Conservation (phyloP, 768 basidiomycete species). For the Leccinellum luteum region DNA sequence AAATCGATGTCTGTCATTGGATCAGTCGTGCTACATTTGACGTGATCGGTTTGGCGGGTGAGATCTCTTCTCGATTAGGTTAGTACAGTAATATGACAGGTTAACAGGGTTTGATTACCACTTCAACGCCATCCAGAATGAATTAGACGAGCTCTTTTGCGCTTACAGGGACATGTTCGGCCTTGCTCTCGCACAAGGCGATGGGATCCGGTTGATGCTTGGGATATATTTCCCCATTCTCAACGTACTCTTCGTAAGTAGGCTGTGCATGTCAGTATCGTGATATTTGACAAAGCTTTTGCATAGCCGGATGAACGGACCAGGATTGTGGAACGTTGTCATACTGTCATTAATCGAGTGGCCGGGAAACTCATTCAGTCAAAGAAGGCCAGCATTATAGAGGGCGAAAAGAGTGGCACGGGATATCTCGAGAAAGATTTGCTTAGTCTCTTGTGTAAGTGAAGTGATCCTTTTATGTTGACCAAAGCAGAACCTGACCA, state of each 20-base stretch:
- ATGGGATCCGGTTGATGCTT: conserved; percentile 43
- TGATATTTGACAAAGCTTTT: conserved; percentile 1
- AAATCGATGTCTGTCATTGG: conserved; percentile 78
- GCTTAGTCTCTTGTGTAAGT: conserved; percentile 71
- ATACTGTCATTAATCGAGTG: conserved; percentile 60
- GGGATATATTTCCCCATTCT: conserved; percentile 59
- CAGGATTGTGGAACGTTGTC: conserved; percentile 52
- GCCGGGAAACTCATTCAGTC: conserved; percentile 76
- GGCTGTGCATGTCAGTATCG: neutral
- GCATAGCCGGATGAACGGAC: conserved; percentile 53
- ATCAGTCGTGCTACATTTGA: conserved; percentile 84
- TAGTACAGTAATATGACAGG: neutral
- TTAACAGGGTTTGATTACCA: conserved; percentile 76
- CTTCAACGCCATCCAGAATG: conserved; percentile 79
- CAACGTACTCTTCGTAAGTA: conserved; percentile 54
- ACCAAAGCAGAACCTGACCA: conserved; percentile 5
- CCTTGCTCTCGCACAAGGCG: conserved; percentile 58
- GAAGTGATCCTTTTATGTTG: conserved; percentile 29
- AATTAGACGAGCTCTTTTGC: conserved; percentile 71
- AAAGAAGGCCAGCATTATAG: conserved; percentile 71
- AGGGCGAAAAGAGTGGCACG: conserved; percentile 52
- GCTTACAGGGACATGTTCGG: conserved; percentile 89
- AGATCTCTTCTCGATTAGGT: conserved; percentile 11
- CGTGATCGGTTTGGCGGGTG: conserved; percentile 87
- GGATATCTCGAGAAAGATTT: conserved; percentile 68